Evolutionary conservation across 306 rosid species (phyloP).

Genomic region (Quercus engelmannii): DNA sequence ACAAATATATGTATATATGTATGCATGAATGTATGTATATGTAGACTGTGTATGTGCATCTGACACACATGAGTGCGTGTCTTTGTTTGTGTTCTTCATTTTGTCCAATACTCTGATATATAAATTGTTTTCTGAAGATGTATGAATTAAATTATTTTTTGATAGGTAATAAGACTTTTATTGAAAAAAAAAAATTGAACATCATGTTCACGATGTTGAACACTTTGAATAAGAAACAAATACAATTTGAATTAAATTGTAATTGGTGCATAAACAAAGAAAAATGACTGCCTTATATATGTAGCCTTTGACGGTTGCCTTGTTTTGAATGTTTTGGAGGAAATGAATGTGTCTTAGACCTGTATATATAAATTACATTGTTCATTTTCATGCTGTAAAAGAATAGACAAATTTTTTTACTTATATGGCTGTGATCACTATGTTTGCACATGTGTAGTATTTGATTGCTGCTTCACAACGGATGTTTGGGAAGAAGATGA

Average conservation of each 20-base stretch:
- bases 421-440: constrained; percentile 20
- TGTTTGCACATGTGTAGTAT: constrained; percentile 54
- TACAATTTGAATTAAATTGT: neutral
- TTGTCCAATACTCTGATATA: neutral
- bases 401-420: neutral
- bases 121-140: neutral
- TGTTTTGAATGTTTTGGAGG: neutral
- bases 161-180: no score
- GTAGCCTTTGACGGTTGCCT: neutral
- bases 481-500: constrained; percentile 76
- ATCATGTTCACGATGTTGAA: no score
- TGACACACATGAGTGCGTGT: neutral
- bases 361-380: neutral
- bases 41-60: neutral
- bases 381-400: constrained; percentile 16
- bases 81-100: neutral
- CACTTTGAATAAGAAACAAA: no score
- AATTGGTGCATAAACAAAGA: neutral
- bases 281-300: neutral
- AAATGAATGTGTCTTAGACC: neutral
- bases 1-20: neutral
- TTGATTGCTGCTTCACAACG: constrained; percentile 90
- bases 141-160: neutral
- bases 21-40: neutral
- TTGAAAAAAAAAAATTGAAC: neutral